A percentile compares a stretch with the other conserved stretches of the same genome.
These are phyloP conservation scores for Rhizophlyctis rosea DNA, from an alignment of 192 early-diverging fungal genomes.

Conservation along the genomic window DNA sequence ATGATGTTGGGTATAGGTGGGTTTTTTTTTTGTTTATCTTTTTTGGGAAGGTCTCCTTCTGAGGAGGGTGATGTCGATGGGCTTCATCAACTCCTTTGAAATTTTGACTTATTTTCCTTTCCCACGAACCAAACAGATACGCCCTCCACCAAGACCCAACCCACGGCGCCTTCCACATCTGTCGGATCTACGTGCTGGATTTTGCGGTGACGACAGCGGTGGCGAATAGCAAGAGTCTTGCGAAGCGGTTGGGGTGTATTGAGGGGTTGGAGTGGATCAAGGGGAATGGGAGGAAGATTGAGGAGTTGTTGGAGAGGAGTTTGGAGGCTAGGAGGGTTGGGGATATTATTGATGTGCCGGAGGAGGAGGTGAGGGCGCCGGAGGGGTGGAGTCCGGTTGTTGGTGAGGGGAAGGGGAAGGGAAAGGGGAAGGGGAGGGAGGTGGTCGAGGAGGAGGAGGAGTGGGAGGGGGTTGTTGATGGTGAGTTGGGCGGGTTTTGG, in stretches of 20 bases:
- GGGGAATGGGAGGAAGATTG: constrained; percentile 4
- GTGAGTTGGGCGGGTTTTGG: no score
- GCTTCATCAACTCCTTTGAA: constrained; percentile 8
- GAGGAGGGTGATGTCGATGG: no score
- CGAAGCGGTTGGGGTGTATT: constrained; percentile 33
- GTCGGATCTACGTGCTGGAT: constrained; percentile 24
- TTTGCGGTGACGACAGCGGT: constrained; percentile 12
- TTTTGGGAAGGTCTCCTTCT: no score
- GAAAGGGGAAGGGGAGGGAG: no score
- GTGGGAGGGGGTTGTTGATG: no score
- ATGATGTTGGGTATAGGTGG: constrained; percentile 38
- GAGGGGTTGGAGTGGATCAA: constrained; percentile 31
- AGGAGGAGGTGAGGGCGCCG: no score
- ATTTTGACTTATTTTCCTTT: constrained; percentile 8
- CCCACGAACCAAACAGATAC: not conserved
- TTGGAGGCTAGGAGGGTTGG: not conserved
- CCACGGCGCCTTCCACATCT: no score
- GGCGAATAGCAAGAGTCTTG: constrained; percentile 34
- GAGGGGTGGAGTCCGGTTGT: no score
- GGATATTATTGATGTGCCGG: not conserved
- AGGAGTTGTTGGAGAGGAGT: constrained; percentile 11
- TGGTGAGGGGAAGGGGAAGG: no score
- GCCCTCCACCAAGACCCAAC: no score
- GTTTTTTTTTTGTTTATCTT: no score
- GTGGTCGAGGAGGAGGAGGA: no score